Evolutionary conservation across 169 alveolate species (phyloP), one percentile per base, ranked within the genome.

Genomic region (Plasmodium gallinaceum): DNA sequence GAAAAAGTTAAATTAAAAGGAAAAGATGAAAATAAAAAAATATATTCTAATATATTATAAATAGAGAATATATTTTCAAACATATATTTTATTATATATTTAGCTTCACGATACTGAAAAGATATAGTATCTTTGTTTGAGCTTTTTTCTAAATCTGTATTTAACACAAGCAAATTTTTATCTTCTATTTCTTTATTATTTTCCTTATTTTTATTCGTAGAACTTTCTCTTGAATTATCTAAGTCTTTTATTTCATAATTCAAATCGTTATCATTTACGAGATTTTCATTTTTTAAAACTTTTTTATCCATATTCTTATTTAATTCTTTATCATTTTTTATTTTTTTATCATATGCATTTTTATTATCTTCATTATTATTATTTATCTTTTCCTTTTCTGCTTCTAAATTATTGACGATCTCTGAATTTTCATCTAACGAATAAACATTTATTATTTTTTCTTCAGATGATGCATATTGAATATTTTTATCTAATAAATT

Each of bases 1-100:
- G 64, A 10, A 68, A 65, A 32, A 39, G 72, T 8, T 46, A 80
- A 54, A 32, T 80, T 32, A n/a, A 66, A 61, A 43, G 72, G 64
- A n/a, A 51, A 48, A 8, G 90, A 54, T n/a, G 90, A 14, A 22
- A 80, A 80, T 57, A 80, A 66, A 64, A 80, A 80, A 26, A 80
- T 37, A 66, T 80, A 80, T 80, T 80, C 90, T 0, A 66, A 65
- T n/a, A 80, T 80, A 45, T 52, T 64, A 58, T 80, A 80, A 37
- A 80, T 80, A 14, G 83, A 80, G 42, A 80, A 80, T 32, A 80
- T 80, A 14, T 66, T 52, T 2, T 80, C 72, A 60, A 80, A 80
- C 68, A 66, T 42, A 43, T 80, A 80, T 80, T 80, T 80, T 51
- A 80, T 80, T 80, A 80, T 80, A 18, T 80, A 65, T 24, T 57